These are phyloP conservation scores for Murraya paniculata DNA, from an alignment of 345 rosid species.

Conservation along the genomic window DNA sequence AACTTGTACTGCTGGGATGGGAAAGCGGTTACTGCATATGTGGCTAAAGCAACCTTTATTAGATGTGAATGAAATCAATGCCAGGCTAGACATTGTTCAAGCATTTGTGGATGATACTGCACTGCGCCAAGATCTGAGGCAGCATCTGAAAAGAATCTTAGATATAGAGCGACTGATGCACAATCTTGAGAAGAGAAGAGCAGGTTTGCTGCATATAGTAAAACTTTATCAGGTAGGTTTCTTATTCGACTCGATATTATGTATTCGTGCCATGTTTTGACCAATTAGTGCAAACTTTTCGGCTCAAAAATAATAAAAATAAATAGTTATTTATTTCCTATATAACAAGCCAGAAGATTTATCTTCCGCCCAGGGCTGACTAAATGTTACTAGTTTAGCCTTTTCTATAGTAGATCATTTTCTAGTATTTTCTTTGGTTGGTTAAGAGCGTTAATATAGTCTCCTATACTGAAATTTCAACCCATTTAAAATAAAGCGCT, in stretches of 20 bases:
- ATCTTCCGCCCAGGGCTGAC: neutral
- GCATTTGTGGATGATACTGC: slow-evolving; percentile 88
- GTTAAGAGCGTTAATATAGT: neutral
- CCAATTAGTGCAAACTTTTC: neutral
- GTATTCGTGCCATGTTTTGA: neutral
- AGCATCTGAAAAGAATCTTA: slow-evolving; percentile 85
- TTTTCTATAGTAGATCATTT: neutral
- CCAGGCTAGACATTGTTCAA: slow-evolving; percentile 83
- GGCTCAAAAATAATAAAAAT: neutral
- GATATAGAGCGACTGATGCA: slow-evolving; percentile 75
- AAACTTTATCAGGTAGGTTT: slow-evolving; percentile 83
- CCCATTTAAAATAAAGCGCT: neutral
- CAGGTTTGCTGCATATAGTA: slow-evolving; percentile 83
- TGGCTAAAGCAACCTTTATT: slow-evolving; percentile 96
- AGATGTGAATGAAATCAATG: slow-evolving; percentile 68
- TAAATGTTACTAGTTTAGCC: neutral
- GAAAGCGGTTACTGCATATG: slow-evolving; percentile 85
- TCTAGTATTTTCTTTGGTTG: neutral
- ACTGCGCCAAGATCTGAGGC: slow-evolving; percentile 87
- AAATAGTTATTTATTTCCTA: neutral
- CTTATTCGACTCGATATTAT: neutral
- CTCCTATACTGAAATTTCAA: neutral
- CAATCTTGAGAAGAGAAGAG: slow-evolving; percentile 66
- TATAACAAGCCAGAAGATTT: neutral
- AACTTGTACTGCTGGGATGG: slow-evolving; percentile 98